Base-by-base conservation (phyloP, 1,284 basidiomycete species). In the Rhodotorula sp. region DNA sequence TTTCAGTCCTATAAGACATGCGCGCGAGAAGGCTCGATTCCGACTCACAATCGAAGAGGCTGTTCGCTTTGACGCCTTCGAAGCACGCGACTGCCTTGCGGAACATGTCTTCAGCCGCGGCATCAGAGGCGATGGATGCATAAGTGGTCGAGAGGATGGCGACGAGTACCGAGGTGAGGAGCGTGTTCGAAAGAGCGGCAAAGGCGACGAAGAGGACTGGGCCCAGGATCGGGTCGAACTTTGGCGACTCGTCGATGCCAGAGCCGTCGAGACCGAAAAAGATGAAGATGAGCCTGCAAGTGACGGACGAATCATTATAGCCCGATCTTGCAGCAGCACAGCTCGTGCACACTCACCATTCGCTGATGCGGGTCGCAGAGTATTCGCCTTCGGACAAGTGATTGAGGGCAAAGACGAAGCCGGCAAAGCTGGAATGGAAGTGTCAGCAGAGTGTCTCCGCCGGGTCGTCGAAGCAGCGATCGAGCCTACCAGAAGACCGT, bases 61-160 rank as follows among this genome's bases (percentile, higher is more conserved):
- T 69, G 66, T 76, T 71, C 16, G 48, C 66, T 66, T 78, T 77
- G 63, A 77, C 71, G 52, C 93, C 92, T 84, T 95, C 91, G 65
- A 97, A 90, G 0, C 92, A 95, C 45, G 86, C 84, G 69, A 97
- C 91, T 2, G 92, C 87, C 77, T 87, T 89, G 81, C 95, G 92
- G 82, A 92, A 97, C 54, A 95, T 83, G 81, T 92, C 91, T 88
- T 93, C 67, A 21, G 60, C 64, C 28, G 47, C 62, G 3, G 75
- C 76, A 62, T 79, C 90, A 15, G 87, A 84, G 80, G 90, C 89
- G 76, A 95, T 92, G 66, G 85, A 84, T 14, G 90, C 88, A 74
- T 92, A 92, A 1, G 91, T 93, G 79, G 92, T 91, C 8, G 91
- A 91, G 54, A 94, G 82, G 67, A 93, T 90, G 5, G 90, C 92